Evolutionary conservation across 2,329 filamentous ascomycete species (phyloP), one percentile per base, ranked within the genome.

Genomic region (Calonectria ilicicola): DNA sequence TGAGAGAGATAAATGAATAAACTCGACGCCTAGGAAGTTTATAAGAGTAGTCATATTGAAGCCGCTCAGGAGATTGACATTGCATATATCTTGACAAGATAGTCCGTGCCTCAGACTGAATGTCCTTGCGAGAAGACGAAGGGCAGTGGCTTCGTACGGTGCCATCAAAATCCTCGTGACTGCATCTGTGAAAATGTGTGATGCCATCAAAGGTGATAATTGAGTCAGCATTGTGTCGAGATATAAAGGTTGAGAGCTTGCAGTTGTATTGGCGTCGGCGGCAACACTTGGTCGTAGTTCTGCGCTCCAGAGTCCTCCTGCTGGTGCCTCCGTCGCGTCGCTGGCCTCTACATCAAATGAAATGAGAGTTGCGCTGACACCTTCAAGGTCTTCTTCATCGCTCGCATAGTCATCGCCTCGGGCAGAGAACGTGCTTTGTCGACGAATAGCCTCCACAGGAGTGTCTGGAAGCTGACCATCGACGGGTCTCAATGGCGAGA

Each of bases 291-390:
- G 89, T 0, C 90, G 86, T 21, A 91, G 80, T 77, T 92, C 90
- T 15, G 90, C 90, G 5, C 88, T 90, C 90, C 90, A 92, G 1
- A 89, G 80, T 17, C 88, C 89, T 17, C 88, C 89, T 2, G 87
- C 83, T 1, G 87, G 87, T 3, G 85, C 84, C 60, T 90, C 88
- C 3, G 84, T 86, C 0, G 88, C 84, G 58, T 91, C 89, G 4
- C 86, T 88, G 0, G 89, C 87, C 74, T 92, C 90, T 32, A 91
- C 89, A 69, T 92, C 90, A 69, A 92, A 91, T 74, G 89, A 91
- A 65, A 92, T 91, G 6, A 91, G 82, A 0, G 89, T 91, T 1
- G 89, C 87, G 67, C 87, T 89, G 27, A 91, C 83, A 60, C 87
- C 85, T 60, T 90, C 89, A 17, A 87, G 84, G 19, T 89, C 89